Percentiles rank a stretch among this genome's conserved stretches.
Conservation (phyloP, 1,139 yeast genomes). For the Protomyces inundatus region DNA sequence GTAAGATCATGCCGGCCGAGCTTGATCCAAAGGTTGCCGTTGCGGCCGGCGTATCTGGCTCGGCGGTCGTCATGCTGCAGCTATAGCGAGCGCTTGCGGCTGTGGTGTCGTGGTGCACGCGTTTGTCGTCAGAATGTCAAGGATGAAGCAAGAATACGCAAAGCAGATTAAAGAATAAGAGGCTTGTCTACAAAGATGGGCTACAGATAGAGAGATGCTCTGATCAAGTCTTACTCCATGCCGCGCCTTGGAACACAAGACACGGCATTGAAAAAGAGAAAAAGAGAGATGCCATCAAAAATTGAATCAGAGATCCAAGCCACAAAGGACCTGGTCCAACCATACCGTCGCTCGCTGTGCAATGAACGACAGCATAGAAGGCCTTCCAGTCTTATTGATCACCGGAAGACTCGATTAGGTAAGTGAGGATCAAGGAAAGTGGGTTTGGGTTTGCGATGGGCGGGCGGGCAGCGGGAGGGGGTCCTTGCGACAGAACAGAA, state of each 20-base stretch:
- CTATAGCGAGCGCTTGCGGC: neutral
- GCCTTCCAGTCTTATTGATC: conserved; percentile 20
- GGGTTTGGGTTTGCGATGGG: neutral
- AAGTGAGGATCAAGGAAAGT: conserved; percentile 6
- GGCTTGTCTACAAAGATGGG: neutral
- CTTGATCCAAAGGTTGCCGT: conserved; percentile 1
- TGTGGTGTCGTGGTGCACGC: neutral
- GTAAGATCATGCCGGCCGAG: conserved; percentile 44
- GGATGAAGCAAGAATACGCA: neutral
- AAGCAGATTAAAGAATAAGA: neutral
- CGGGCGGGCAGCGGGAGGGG: neutral
- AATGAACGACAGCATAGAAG: conserved; percentile 21
- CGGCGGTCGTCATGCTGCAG: neutral
- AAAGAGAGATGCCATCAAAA: conserved; percentile 4
- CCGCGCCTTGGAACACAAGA: neutral
- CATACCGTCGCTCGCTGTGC: conserved; percentile 23
- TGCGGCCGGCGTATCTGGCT: neutral
- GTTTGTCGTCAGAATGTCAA: neutral
- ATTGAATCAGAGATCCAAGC: conserved; percentile 23
- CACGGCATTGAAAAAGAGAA: neutral
- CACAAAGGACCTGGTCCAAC: conserved; percentile 26
- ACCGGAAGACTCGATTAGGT: conserved; percentile 18
- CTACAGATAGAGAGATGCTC: neutral
- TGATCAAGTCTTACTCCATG: neutral
- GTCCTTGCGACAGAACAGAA: neutral